phyloP scores from a whole-genome alignment of 2,329 filamentous ascomycete genomes.

The Colletotrichum somersetense region DNA sequence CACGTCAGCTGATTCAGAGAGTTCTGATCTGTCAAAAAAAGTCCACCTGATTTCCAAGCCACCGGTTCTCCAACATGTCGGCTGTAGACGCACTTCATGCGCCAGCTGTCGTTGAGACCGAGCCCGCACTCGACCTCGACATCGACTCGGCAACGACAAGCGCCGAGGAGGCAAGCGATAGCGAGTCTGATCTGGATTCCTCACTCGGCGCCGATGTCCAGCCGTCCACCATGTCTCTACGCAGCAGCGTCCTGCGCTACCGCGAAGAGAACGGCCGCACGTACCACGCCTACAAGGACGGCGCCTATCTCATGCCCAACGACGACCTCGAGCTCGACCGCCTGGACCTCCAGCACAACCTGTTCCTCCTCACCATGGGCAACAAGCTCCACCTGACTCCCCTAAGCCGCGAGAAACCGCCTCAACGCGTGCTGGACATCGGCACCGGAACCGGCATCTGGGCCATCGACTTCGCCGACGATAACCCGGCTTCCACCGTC shows the following conservation, averaged over 20 bases:
- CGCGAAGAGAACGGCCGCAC: constrained; percentile 55
- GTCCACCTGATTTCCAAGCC: not conserved
- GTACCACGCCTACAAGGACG: constrained; percentile 50
- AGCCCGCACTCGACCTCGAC: not conserved
- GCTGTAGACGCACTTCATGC: not conserved
- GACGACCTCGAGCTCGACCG: constrained; percentile 50
- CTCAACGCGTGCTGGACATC: constrained; percentile 56
- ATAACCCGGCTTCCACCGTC: constrained; percentile 60
- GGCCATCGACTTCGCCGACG: constrained; percentile 60
- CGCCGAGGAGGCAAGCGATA: not conserved
- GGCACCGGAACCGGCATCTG: constrained; percentile 63
- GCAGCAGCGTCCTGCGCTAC: constrained; percentile 53
- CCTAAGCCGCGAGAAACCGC: constrained; percentile 41
- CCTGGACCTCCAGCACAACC: constrained; percentile 54
- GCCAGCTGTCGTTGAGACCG: not conserved
- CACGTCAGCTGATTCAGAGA: not conserved
- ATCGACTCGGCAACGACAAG: not conserved
- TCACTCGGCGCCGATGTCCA: constrained; percentile 28
- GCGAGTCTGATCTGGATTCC: constrained; percentile 27
- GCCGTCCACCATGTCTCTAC: constrained; percentile 49
- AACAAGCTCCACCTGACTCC: constrained; percentile 49
- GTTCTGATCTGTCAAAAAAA: too few species aligned
- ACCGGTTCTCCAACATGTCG: not conserved
- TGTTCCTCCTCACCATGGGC: constrained; percentile 50
- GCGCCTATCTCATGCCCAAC: constrained; percentile 35